These are phyloP conservation scores for Saccharomyces hybrid DNA, from an alignment of 1,139 yeast genomes.

Conservation along the genomic window DNA sequence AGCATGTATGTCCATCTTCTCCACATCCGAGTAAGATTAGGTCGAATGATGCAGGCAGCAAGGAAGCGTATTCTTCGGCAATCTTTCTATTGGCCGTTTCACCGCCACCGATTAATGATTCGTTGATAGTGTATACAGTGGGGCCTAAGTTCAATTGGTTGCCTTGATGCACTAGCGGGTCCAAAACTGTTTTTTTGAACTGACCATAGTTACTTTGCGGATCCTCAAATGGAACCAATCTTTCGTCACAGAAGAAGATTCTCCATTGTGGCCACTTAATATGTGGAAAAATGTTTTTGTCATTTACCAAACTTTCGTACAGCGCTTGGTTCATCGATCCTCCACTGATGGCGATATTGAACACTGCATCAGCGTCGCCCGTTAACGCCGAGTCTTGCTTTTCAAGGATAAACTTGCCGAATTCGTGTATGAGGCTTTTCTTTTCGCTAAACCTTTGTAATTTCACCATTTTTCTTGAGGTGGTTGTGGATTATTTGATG, in stretches of 20 bases:
- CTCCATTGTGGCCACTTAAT: slow-evolving; percentile 89
- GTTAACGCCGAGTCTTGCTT: slow-evolving; percentile 49
- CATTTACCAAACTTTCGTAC: slow-evolving; percentile 57
- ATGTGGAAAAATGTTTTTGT: slow-evolving; percentile 38
- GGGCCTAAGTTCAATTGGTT: slow-evolving; percentile 39
- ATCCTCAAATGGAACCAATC: slow-evolving; percentile 77
- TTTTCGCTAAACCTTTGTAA: slow-evolving; percentile 50
- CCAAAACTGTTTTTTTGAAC: slow-evolving; percentile 68
- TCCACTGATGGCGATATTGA: slow-evolving; percentile 56
- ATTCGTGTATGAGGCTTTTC: slow-evolving; percentile 48
- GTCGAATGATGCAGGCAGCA: slow-evolving; percentile 75
- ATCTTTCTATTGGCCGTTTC: slow-evolving; percentile 43
- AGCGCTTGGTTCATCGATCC: slow-evolving; percentile 63
- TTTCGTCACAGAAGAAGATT: slow-evolving; percentile 87
- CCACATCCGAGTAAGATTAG: slow-evolving; percentile 89
- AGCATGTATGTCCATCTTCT: slow-evolving; percentile 97
- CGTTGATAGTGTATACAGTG: slow-evolving; percentile 71
- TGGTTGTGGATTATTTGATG: background rate
- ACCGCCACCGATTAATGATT: slow-evolving; percentile 61
- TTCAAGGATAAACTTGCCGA: slow-evolving; percentile 46
- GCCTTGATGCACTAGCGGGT: slow-evolving; percentile 34
- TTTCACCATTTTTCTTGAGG: slow-evolving; percentile 31
- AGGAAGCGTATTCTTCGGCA: slow-evolving; percentile 79
- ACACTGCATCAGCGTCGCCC: slow-evolving; percentile 29
- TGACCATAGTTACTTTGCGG: slow-evolving; percentile 81